Evolutionary conservation across 1,139 yeast genomes (phyloP).

Genomic region (Lipomyces yarrowii): DNA sequence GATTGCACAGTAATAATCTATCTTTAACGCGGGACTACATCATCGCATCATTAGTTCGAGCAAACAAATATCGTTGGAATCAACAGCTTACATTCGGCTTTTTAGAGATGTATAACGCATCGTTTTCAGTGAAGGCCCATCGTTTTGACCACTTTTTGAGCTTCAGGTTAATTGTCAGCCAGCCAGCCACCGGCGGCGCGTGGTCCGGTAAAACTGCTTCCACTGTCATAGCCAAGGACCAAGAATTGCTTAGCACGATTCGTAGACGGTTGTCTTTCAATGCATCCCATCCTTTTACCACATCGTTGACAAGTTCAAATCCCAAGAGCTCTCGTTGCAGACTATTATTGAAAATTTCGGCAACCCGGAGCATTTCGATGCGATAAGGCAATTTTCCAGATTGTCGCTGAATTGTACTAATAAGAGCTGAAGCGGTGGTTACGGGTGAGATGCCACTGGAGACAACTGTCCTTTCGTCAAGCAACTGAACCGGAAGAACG

Average conservation of each 20-base stretch:
- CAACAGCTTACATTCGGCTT: conserved; percentile 7
- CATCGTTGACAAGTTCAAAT: conserved; percentile 18
- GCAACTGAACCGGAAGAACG: conserved; percentile 1
- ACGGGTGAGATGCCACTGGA: conserved; percentile 7
- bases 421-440: conserved; percentile 17
- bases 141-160: conserved; percentile 20
- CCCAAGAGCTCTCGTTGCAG: conserved; percentile 17
- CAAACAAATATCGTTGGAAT: not conserved
- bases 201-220: conserved; percentile 10
- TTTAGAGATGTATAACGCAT: conserved; percentile 13
- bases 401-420: conserved; percentile 7
- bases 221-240: conserved; percentile 1
- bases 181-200: conserved; percentile 21
- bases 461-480: conserved; percentile 8
- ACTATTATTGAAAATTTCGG: conserved; percentile 6
- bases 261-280: conserved; percentile 6
- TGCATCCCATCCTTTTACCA: conserved; percentile 15
- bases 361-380: conserved; percentile 12
- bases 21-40: conserved; percentile 15
- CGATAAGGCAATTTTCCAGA: conserved; percentile 2
- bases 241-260: conserved; percentile 4
- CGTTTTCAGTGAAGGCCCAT: conserved; percentile 19
- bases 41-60: not conserved
- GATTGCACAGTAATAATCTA: conserved; percentile 11
- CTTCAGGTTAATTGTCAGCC: conserved; percentile 12